Evolutionary conservation across 805 yeast genomes (phyloP), one percentile per base, ranked within the genome.

Genomic region (Grigorovia yakushimaensis): DNA sequence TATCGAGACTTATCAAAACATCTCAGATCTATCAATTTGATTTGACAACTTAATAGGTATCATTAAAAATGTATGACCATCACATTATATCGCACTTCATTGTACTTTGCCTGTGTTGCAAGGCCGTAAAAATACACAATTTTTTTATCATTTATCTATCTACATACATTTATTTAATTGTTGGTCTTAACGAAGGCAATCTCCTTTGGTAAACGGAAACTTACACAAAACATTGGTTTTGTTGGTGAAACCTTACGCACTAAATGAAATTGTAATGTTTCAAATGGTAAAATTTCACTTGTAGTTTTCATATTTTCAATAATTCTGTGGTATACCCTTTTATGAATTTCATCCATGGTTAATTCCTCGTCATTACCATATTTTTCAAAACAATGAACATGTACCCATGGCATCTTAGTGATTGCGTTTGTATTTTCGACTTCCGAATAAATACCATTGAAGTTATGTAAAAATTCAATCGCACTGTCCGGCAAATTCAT

Each of bases 401-500:
- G 89, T 36, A 93, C 75, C 49, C 70, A 68, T 1, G 98, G 98
- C 48, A 87, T 66, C 49, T 71, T 71, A 8, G 73, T 73, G 55
- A 42, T 42, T 17, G 44, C 42, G 3, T 61, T 64, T 56, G 43
- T 62, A 15, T 42, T 20, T 66, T 1, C 73, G 62, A 43, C 68
- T 58, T 13, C 72, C 1, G 72, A 53, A 62, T 83, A 86, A 24
- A 89, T 70, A 0, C 97, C 96, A 33, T 79, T 71, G 58, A 78
- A 91, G 44, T 83, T 84, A 56, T 82, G 81, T 47, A 88, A 67
- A 58, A 93, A 93, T 18, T 82, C 81, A 20, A 93, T 70, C 0
- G 98, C 97, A 41, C 88, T 76, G 59, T 88, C 98, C 2, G 99
- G 99, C 48, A 93, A 73, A 61, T 93, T 93, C 98, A 93, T 93